These are phyloP conservation scores for Lecanoromycetidae sp. DNA, from an alignment of 2,329 filamentous ascomycete genomes.

Conservation along the genomic window DNA sequence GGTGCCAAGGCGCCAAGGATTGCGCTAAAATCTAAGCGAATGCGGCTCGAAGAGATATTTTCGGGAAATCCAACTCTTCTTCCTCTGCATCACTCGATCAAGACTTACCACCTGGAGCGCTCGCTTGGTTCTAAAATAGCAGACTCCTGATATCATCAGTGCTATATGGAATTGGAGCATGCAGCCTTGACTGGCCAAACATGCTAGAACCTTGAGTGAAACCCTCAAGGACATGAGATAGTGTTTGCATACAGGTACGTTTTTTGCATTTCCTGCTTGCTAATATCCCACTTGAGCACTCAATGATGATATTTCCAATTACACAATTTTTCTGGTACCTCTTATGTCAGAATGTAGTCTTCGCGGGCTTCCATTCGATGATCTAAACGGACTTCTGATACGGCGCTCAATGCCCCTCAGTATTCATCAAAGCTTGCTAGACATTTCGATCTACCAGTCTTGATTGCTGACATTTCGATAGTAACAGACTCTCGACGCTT, in stretches of 20 bases:
- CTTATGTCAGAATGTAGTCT: conserved; percentile 76
- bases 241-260: conserved; percentile 28
- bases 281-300: conserved; percentile 22
- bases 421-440: too few relatives aligned
- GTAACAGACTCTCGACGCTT: too few relatives aligned
- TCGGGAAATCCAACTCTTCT: neutral
- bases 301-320: conserved; percentile 59
- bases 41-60: neutral
- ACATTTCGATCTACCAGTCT: too few relatives aligned
- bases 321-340: conserved; percentile 84
- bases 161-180: too few relatives aligned
- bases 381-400: conserved; percentile 79
- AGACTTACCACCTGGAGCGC: neutral
- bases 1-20: conserved; percentile 16
- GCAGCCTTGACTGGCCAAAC: too few relatives aligned
- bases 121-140: neutral
- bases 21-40: conserved; percentile 10
- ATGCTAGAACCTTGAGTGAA: too few relatives aligned
- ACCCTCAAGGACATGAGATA: neutral
- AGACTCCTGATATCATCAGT: neutral
- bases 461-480: too few relatives aligned
- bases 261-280: conserved; percentile 14
- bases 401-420: too few relatives aligned
- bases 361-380: conserved; percentile 55
- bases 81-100: neutral